Evolutionary conservation across 441 rosid species (phyloP).

Genomic region (Pelargonium myrrhifolium): DNA sequence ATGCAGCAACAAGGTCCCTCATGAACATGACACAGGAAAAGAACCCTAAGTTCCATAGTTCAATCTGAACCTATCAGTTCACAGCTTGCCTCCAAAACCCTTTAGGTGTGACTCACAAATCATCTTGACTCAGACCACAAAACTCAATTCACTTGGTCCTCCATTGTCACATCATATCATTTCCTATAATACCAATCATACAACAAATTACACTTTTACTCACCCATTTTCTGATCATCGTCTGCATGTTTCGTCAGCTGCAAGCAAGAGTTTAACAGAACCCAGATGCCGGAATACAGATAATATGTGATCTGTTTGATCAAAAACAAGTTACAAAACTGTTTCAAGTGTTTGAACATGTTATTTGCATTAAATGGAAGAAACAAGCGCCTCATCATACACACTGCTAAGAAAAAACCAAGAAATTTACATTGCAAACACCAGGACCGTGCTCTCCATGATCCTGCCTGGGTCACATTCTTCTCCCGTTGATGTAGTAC

Average conservation of each 20-base stretch:
- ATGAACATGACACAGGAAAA: background rate
- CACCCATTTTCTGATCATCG: background rate
- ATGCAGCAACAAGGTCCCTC: conserved; percentile 4
- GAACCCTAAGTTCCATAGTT: background rate
- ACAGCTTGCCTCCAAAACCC: background rate
- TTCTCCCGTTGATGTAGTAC: background rate
- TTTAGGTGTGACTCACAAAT: conserved; percentile 1
- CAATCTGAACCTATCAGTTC: background rate
- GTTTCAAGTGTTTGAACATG: conserved; percentile 2
- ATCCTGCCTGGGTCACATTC: background rate
- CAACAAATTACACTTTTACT: background rate
- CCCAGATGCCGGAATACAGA: no score
- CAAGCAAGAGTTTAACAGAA: no score
- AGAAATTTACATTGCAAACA: conserved; percentile 2
- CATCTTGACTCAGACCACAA: conserved; percentile 1
- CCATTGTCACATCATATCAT: background rate
- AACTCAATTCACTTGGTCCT: background rate
- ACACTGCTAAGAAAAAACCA: background rate
- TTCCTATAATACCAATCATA: background rate
- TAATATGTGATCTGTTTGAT: no score
- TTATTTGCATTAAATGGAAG: conserved; percentile 3
- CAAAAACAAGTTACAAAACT: background rate
- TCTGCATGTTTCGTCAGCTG: background rate
- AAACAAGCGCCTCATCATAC: background rate
- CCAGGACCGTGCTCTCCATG: background rate